These are phyloP conservation scores for Yamadazyma taylorii DNA, from an alignment of 1,139 yeast species.

Conservation along the genomic window DNA sequence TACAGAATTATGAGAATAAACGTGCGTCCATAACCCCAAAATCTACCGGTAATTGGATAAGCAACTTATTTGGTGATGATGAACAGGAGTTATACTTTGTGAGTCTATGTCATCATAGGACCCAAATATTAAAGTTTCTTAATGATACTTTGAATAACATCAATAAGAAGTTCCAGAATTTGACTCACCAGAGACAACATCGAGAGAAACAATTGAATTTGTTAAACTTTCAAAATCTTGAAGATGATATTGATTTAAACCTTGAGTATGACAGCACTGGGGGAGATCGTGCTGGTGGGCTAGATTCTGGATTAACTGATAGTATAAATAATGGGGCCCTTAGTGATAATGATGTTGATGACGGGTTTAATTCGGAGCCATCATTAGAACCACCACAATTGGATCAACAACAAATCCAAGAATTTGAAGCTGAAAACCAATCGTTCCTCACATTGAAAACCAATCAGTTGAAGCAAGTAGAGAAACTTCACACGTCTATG, in stretches of 20 bases:
- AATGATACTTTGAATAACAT: conserved; percentile 34
- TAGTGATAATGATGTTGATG: not conserved
- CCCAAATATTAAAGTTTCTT: conserved; percentile 40
- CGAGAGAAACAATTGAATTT: conserved; percentile 43
- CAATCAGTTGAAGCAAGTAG: conserved; percentile 68
- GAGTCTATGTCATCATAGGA: conserved; percentile 32
- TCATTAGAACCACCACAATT: conserved; percentile 20
- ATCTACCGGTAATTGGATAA: conserved; percentile 23
- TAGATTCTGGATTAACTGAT: too few species aligned
- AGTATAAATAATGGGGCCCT: too few species aligned
- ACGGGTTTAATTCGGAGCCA: not conserved
- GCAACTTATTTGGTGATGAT: conserved; percentile 27
- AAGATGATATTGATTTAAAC: conserved; percentile 26
- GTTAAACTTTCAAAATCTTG: conserved; percentile 44
- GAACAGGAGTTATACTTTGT: conserved; percentile 29
- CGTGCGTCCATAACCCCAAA: conserved; percentile 22
- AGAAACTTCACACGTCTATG: conserved; percentile 73
- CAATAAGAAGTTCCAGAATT: conserved; percentile 35
- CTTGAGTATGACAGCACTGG: conserved; percentile 4
- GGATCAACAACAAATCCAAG: conserved; percentile 64
- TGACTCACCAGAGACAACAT: conserved; percentile 42
- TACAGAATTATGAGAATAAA: conserved; percentile 53
- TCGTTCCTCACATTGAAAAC: conserved; percentile 60
- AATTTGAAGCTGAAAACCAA: conserved; percentile 70
- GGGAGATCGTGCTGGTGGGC: too few species aligned